Conservation (phyloP, 805 yeast species). For the Hanseniaspora singularis region DNA sequence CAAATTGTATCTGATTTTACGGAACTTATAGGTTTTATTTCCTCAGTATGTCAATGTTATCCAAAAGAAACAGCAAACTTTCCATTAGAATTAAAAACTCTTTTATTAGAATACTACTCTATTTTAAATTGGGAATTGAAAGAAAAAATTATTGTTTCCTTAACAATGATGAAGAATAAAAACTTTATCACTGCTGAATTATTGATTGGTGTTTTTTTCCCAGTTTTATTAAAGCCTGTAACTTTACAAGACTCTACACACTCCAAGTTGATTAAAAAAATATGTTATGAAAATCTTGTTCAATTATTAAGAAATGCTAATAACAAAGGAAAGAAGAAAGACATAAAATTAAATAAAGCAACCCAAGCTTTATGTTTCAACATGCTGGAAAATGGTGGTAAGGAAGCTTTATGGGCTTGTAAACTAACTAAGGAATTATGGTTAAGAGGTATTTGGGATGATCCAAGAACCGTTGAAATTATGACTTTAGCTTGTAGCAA, state of each 20-base stretch:
- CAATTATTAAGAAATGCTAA: conserved; percentile 71
- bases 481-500: conserved; percentile 94
- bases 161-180: conserved; percentile 83
- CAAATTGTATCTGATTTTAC: conserved; percentile 41
- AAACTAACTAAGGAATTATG: conserved; percentile 88
- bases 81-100: conserved; percentile 64
- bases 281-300: conserved; percentile 68
- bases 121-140: conserved; percentile 73
- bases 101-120: conserved; percentile 64
- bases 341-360: conserved; percentile 76
- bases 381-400: conserved; percentile 42
- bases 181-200: conserved; percentile 66
- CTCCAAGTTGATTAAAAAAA: conserved; percentile 71
- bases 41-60: conserved; percentile 83
- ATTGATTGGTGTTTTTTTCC: conserved; percentile 78
- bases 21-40: conserved; percentile 78
- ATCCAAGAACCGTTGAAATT: conserved; percentile 88
- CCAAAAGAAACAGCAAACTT: conserved; percentile 78
- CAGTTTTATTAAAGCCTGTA: conserved; percentile 39
- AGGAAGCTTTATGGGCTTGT: conserved; percentile 87
- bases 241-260: conserved; percentile 42
- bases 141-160: conserved; percentile 80
- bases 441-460: conserved; percentile 98
- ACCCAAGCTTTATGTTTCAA: conserved; percentile 89
- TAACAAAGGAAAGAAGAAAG: conserved; percentile 56